Percentiles rank a stretch among this genome's conserved stretches.
Evolutionary conservation across 176 grass and related monocot genomes (phyloP).

Genomic region (Cenchrus purpureus): DNA sequence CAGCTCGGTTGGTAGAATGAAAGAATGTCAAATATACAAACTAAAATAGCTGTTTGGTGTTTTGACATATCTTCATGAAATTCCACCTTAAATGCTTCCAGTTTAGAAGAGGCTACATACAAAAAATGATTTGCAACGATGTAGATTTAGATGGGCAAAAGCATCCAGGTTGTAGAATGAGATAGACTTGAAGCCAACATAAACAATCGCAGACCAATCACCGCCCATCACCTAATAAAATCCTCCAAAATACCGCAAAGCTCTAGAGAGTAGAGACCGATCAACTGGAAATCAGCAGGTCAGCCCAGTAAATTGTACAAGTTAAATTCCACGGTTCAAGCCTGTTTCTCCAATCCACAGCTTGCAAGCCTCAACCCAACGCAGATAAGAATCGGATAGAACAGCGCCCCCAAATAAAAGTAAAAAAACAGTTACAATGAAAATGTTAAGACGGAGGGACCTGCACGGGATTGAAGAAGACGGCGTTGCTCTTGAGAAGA

Average conservation of each 20-base stretch:
- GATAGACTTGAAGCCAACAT: background rate
- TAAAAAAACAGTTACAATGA: background rate
- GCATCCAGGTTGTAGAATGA: background rate
- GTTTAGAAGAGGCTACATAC: background rate
- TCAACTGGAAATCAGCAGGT: background rate
- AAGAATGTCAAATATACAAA: constrained; percentile 2
- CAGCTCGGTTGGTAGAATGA: background rate
- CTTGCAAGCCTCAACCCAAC: background rate
- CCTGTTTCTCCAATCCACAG: constrained; percentile 4
- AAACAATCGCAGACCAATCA: background rate
- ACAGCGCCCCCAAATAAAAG: background rate
- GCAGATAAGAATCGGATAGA: background rate
- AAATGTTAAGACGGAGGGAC: constrained; percentile 32
- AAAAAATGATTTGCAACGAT: constrained; percentile 2
- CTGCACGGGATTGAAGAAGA: constrained; percentile 95
- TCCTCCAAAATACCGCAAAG: constrained; percentile 16
- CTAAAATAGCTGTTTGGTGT: background rate
- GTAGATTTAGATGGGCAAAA: background rate
- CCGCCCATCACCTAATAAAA: background rate
- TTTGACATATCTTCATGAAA: background rate
- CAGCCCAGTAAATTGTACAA: background rate
- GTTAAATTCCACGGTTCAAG: constrained; percentile 36
- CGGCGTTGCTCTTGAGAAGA: constrained; percentile 67
- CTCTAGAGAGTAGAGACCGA: constrained; percentile 9
- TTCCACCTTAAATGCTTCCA: background rate